These are phyloP conservation scores for Calonectria hawksworthii DNA, from an alignment of 2,329 filamentous ascomycete species.

Conservation along the genomic window DNA sequence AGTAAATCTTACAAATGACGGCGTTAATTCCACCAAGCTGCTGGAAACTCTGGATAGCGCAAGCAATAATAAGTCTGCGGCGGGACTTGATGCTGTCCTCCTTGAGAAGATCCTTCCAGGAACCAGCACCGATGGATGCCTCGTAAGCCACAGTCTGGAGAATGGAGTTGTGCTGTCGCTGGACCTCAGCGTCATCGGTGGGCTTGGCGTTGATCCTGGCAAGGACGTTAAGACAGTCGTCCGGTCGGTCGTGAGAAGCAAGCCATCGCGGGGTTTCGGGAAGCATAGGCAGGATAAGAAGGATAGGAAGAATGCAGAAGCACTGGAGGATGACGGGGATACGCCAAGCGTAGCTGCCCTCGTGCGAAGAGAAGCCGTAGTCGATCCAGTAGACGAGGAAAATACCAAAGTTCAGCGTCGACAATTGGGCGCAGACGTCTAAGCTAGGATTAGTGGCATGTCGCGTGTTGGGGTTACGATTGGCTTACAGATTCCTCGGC, in stretches of 20 bases:
- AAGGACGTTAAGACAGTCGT: constrained; percentile 54
- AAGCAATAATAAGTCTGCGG: constrained; percentile 49
- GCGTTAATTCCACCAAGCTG: constrained; percentile 65
- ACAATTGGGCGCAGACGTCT: constrained; percentile 62
- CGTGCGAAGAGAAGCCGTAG: constrained; percentile 54
- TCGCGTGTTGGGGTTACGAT: neutral
- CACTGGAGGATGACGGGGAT: constrained; percentile 58
- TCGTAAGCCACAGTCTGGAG: constrained; percentile 51
- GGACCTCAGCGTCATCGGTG: constrained; percentile 39
- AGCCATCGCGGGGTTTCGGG: constrained; percentile 61
- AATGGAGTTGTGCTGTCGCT: constrained; percentile 48
- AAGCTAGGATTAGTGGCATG: neutral
- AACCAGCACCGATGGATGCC: constrained; percentile 46
- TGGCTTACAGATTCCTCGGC: constrained; percentile 49
- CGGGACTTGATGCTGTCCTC: constrained; percentile 51
- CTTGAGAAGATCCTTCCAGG: constrained; percentile 49
- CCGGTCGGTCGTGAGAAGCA: constrained; percentile 53
- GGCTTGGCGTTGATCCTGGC: constrained; percentile 52
- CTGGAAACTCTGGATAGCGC: constrained; percentile 52
- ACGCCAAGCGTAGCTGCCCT: constrained; percentile 54
- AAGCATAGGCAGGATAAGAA: constrained; percentile 53
- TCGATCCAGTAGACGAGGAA: constrained; percentile 62
- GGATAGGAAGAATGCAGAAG: constrained; percentile 56
- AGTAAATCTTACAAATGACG: constrained; percentile 54
- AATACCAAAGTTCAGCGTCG: constrained; percentile 62